These are phyloP conservation scores for Hortiboletus flavorubellus DNA, from an alignment of 768 basidiomycete genomes.

Conservation along the genomic window DNA sequence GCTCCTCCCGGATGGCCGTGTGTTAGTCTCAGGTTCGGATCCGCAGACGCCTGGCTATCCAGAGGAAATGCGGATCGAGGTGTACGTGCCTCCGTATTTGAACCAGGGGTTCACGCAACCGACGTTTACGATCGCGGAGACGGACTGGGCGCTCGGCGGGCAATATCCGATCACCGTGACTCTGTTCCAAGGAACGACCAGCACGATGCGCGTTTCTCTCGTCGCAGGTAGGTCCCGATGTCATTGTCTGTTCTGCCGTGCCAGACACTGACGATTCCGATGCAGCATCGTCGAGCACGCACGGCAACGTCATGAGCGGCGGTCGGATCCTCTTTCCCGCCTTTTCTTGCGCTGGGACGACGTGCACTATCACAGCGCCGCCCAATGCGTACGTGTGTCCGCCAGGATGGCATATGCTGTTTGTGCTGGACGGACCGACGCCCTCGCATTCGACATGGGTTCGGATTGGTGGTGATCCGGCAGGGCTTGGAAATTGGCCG, in stretches of 20 bases:
- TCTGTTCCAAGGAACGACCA: constrained; percentile 38
- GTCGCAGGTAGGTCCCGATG: constrained; percentile 38
- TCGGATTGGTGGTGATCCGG: constrained; percentile 76
- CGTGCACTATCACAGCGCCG: constrained; percentile 74
- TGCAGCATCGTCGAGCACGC: constrained; percentile 67
- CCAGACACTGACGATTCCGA: not conserved
- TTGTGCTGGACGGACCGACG: constrained; percentile 73
- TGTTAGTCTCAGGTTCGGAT: constrained; percentile 75
- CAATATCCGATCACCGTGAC: constrained; percentile 50
- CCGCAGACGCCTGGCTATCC: constrained; percentile 56
- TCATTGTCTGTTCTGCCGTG: too few relatives aligned
- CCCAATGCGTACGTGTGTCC: constrained; percentile 65
- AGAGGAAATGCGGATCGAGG: constrained; percentile 75
- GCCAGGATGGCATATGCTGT: constrained; percentile 75
- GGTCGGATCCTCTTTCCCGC: constrained; percentile 69
- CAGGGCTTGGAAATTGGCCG: constrained; percentile 69
- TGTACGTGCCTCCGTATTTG: constrained; percentile 88
- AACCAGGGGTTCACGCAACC: constrained; percentile 61
- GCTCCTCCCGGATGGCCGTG: constrained; percentile 70
- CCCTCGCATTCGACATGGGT: constrained; percentile 77
- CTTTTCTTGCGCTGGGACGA: constrained; percentile 65
- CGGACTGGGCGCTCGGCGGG: constrained; percentile 61
- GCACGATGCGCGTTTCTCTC: constrained; percentile 59
- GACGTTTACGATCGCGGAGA: constrained; percentile 50
- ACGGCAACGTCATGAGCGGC: constrained; percentile 72